These are phyloP conservation scores for Fraxinus pennsylvanica DNA, from an alignment of 257 asterid species.

Conservation along the genomic window DNA sequence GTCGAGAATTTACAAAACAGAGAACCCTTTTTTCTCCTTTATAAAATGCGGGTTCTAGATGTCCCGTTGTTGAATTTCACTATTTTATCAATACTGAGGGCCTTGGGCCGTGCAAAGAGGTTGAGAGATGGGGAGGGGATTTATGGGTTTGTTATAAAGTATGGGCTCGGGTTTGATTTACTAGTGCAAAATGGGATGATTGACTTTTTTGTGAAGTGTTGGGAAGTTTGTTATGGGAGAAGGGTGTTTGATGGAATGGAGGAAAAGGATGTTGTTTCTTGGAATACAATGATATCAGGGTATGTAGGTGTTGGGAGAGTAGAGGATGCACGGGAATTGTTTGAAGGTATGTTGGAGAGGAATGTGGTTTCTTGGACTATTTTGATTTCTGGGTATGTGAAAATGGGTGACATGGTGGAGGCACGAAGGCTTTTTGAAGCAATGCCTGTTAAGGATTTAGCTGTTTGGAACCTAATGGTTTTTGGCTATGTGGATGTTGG, in stretches of 20 bases:
- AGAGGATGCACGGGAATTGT: constrained; percentile 14
- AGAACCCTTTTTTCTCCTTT: constrained; percentile 22
- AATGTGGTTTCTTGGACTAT: constrained; percentile 27
- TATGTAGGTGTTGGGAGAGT: constrained; percentile 1
- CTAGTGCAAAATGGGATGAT: constrained; percentile 25
- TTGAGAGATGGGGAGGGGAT: constrained; percentile 23
- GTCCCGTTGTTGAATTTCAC: constrained; percentile 27
- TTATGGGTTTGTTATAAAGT: constrained; percentile 20
- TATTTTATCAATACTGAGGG: constrained; percentile 24
- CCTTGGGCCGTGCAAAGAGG: constrained; percentile 24
- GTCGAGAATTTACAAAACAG: constrained; percentile 23
- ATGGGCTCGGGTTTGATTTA: constrained; percentile 21
- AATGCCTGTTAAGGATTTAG: constrained; percentile 13
- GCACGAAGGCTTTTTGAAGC: constrained; percentile 8
- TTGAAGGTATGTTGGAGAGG: constrained; percentile 14
- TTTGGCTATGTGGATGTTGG: constrained; percentile 6
- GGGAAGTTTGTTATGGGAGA: constrained; percentile 18
- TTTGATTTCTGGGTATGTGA: constrained; percentile 19
- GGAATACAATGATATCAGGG: constrained; percentile 28
- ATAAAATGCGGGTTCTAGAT: constrained; percentile 1
- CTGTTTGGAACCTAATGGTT: constrained; percentile 21
- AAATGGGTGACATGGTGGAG: constrained; percentile 20
- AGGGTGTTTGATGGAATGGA: constrained; percentile 27
- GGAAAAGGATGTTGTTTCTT: constrained; percentile 30
- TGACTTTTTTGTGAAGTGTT: constrained; percentile 25